These are phyloP conservation scores for Neoscytalidium dimidiatum DNA, from an alignment of 2,329 filamentous ascomycete species.

Conservation along the genomic window DNA sequence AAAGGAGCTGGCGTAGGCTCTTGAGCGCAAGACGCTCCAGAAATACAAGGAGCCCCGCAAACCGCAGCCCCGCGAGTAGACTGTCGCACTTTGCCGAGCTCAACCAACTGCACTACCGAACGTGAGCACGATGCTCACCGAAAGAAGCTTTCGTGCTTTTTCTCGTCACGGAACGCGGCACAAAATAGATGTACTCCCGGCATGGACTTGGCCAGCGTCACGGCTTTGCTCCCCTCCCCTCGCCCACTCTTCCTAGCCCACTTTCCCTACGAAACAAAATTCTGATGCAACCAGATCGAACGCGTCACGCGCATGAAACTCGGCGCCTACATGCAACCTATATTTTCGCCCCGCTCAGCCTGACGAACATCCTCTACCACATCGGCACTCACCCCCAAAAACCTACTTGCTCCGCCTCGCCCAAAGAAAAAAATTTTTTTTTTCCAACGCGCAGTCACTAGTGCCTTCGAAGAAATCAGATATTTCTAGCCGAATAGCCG, in stretches of 20 bases:
- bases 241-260: background rate
- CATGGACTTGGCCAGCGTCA: constrained; percentile 26
- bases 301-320: background rate
- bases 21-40: constrained; percentile 24
- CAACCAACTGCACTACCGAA: too few species aligned
- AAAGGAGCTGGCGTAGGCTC: constrained; percentile 28
- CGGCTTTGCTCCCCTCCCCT: background rate
- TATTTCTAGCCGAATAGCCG: background rate
- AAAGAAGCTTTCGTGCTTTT: constrained; percentile 24
- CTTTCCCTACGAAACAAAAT: background rate
- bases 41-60: background rate
- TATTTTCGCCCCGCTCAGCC: constrained; percentile 27
- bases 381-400: constrained; percentile 10
- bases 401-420: background rate
- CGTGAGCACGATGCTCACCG: background rate
- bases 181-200: constrained; percentile 27
- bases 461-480: background rate
- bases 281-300: background rate
- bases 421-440: too few species aligned
- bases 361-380: constrained; percentile 28
- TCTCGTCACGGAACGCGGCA: constrained; percentile 30
- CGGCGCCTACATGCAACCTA: constrained; percentile 20
- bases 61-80: background rate
- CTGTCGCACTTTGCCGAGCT: too few species aligned
- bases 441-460: constrained; percentile 19